Evolutionary conservation across 179 eudicot genomes (phyloP).

Genomic region (Monotropa hypopitys): DNA sequence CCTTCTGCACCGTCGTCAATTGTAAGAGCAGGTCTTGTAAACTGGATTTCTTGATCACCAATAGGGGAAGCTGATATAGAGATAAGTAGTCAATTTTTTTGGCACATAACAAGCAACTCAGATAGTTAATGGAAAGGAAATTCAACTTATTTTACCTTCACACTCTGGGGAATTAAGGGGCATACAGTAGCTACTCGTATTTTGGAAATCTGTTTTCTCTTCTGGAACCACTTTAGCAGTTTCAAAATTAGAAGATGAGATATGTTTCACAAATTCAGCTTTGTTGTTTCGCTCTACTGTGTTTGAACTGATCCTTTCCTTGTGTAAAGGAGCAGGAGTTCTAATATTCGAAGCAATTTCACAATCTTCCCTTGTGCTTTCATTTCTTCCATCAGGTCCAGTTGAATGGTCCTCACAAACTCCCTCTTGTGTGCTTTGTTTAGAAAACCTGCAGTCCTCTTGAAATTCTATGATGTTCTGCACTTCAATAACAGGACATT

Average conservation of each 20-base stretch:
- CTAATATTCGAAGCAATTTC: not conserved
- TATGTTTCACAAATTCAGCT: not conserved
- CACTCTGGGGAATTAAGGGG: not conserved
- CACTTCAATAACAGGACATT: not conserved
- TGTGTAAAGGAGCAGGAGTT: not conserved
- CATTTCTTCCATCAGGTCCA: conserved; percentile 3
- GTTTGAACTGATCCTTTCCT: not conserved
- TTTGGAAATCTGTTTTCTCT: not conserved
- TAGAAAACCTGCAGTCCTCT: not conserved
- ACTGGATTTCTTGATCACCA: not conserved
- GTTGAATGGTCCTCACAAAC: not conserved
- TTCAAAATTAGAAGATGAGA: not conserved
- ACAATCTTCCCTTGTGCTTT: not conserved
- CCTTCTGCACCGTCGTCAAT: not conserved
- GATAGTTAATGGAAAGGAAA: not conserved
- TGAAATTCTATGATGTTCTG: not conserved
- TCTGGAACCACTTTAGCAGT: not conserved
- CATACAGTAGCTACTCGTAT: not conserved
- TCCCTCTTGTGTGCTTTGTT: not conserved
- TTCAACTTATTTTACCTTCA: not conserved
- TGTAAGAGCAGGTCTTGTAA: not conserved
- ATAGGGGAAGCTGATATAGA: not conserved
- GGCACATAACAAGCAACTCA: not conserved
- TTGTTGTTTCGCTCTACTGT: not conserved
- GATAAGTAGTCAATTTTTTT: not conserved